These are phyloP conservation scores for Daldinia decipiens DNA, from an alignment of 495 filamentous ascomycete genomes.

Conservation along the genomic window DNA sequence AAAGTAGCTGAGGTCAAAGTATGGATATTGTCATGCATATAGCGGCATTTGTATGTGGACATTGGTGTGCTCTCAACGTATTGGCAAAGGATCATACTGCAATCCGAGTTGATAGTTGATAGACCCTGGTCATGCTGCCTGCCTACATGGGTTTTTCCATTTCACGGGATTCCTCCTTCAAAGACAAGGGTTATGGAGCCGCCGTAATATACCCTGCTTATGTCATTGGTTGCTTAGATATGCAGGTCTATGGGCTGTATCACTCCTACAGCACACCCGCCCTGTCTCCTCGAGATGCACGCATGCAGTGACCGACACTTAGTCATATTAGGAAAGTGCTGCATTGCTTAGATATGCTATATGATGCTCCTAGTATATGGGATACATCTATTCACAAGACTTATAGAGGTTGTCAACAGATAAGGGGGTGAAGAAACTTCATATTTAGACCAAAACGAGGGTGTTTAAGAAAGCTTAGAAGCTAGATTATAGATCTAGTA, in stretches of 20 bases:
- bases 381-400: too few relatives aligned
- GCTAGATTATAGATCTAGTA: too few relatives aligned
- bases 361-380: too few relatives aligned
- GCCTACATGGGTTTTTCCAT: not conserved
- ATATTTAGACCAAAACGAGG: too few relatives aligned
- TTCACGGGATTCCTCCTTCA: not conserved
- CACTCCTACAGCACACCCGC: not conserved
- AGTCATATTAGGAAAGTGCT: too few relatives aligned
- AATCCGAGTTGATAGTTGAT: not conserved
- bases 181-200: not conserved
- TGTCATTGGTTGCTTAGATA: not conserved
- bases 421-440: too few relatives aligned
- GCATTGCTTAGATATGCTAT: too few relatives aligned
- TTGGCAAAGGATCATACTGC: constrained; percentile 3
- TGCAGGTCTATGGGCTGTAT: not conserved
- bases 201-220: too few relatives aligned
- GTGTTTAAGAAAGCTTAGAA: too few relatives aligned
- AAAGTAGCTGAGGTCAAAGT: not conserved
- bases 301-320: too few relatives aligned
- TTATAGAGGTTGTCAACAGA: too few relatives aligned
- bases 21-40: not conserved
- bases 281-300: too few relatives aligned
- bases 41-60: not conserved
- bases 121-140: not conserved
- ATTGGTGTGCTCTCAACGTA: not conserved